phyloP scores from a whole-genome alignment of 139 green algal genomes.

The Edaphochlamys debaryana region DNA sequence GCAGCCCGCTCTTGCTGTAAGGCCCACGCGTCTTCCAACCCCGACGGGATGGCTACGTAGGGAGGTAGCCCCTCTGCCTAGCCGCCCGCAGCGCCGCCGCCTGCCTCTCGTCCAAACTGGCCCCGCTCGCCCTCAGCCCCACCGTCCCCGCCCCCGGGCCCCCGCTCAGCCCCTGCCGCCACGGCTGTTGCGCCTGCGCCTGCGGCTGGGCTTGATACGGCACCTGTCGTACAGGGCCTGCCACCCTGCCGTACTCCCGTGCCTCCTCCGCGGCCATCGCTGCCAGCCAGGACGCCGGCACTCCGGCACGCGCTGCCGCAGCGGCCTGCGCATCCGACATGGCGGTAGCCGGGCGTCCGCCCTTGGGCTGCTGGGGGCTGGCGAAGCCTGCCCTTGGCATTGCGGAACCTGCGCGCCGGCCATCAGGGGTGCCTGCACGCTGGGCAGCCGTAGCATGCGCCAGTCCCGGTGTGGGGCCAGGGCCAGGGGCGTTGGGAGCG shows the following conservation, averaged over 20 bases:
- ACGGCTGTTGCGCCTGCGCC: not conserved
- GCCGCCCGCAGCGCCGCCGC: not conserved
- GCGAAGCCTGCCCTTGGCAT: not conserved
- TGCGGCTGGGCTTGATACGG: not conserved
- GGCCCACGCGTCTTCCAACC: too few species aligned
- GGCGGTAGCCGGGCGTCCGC: not conserved
- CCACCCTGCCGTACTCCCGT: not conserved
- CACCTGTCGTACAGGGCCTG: not conserved
- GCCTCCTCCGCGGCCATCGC: not conserved
- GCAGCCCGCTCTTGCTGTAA: too few species aligned
- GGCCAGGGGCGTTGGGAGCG: too few species aligned
- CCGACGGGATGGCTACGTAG: too few species aligned
- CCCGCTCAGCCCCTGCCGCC: not conserved
- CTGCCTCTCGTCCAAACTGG: slow-evolving; percentile 18
- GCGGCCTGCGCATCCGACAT: not conserved
- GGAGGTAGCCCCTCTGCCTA: not conserved
- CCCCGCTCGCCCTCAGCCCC: too few species aligned
- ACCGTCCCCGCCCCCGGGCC: too few species aligned
- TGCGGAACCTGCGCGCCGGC: not conserved
- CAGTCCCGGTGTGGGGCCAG: too few species aligned
- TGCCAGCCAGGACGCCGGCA: not conserved
- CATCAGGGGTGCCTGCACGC: slow-evolving; percentile 22
- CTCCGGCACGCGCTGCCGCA: not conserved
- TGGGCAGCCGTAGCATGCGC: too few species aligned
- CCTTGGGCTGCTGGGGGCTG: slow-evolving; percentile 26